These are phyloP conservation scores for Pseudonitzschia pungens DNA, from an alignment of 108 stramenopile species.

Conservation along the genomic window DNA sequence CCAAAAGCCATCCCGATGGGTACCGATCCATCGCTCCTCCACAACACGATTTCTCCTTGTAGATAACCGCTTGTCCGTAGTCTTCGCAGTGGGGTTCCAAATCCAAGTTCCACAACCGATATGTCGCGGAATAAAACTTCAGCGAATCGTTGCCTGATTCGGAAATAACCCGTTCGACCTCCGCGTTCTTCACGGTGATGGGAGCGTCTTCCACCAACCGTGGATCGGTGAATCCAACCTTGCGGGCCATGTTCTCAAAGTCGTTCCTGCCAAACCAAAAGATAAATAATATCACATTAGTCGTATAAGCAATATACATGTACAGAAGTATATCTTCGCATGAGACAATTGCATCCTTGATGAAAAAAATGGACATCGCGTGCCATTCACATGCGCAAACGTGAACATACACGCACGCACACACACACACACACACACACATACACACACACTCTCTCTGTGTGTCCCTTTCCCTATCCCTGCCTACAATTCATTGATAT, in stretches of 20 bases:
- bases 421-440: no score
- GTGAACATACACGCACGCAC: no score
- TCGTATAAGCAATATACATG: no score
- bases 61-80: slow-evolving; percentile 95
- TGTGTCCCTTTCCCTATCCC: not conserved
- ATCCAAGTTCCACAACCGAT: slow-evolving; percentile 85
- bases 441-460: no score
- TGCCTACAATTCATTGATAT: not conserved
- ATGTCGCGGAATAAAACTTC: slow-evolving; percentile 93
- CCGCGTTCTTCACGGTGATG: slow-evolving; percentile 82
- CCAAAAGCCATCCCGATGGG: slow-evolving; percentile 83
- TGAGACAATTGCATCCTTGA: no score
- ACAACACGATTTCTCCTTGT: slow-evolving; percentile 55
- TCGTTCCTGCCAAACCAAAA: slow-evolving; percentile 35
- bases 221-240: slow-evolving; percentile 88
- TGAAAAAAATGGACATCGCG: no score
- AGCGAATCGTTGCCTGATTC: slow-evolving; percentile 72
- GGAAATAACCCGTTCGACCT: slow-evolving; percentile 68
- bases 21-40: slow-evolving; percentile 82
- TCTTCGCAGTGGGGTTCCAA: slow-evolving; percentile 96
- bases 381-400: no score
- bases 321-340: no score
- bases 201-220: slow-evolving; percentile 90
- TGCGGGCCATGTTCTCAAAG: slow-evolving; percentile 83
- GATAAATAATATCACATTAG: no score